Evolutionary conservation across 352 stramenopile species (phyloP), one percentile per base, ranked within the genome.

Genomic region (Globisporangium emineosum): DNA sequence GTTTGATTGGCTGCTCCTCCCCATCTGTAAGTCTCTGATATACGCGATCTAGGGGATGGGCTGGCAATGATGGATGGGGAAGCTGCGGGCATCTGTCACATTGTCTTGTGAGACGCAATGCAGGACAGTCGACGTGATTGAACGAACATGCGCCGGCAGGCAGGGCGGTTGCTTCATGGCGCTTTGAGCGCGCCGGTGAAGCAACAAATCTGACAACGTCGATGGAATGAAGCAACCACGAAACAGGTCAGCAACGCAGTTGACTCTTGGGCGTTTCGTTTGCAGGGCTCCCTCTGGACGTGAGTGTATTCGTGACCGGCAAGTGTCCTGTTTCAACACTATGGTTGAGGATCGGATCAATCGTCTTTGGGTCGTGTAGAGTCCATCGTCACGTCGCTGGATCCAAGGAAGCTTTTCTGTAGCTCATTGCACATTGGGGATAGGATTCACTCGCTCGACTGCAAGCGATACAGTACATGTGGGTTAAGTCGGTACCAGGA

Each of bases 61-160:
- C 30, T 17, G 15, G 17, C 29, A 43, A 27, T 57, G 27, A 57
- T 57, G 51, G 51, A 57, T 57, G 51, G 50, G 37, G 32, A 47
- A 21, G n/a, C n/a, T n/a, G 53, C 32, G 33, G 29, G 27, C 53
- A 60, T 49, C 50, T 57, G 29, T 57, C 51, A 57, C 51, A 56
- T 56, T 56, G 13, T 29, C 49, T n/a, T n/a, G 37, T 33, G 49
- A 23, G 33, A 35, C n/a, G 6, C 49, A 55, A 23, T n/a, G 13
- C 13, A 40, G 15, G 37, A n/a, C 15, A 15, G 37, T 8, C 37
- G 37, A n/a, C n/a, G 15, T n/a, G 15, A 21, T 45, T 45, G 37
- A 45, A 45, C 9, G 13, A 5, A 43, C 13, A 43, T 43, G 37
- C 19, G n/a, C 37, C 32, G 8, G 12, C n/a, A 17, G 5, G 37